Percentiles rank a stretch among this genome's conserved stretches.
These are phyloP conservation scores for Skeletonema menzelii DNA, from an alignment of 108 stramenopile genomes.

Conservation along the genomic window DNA sequence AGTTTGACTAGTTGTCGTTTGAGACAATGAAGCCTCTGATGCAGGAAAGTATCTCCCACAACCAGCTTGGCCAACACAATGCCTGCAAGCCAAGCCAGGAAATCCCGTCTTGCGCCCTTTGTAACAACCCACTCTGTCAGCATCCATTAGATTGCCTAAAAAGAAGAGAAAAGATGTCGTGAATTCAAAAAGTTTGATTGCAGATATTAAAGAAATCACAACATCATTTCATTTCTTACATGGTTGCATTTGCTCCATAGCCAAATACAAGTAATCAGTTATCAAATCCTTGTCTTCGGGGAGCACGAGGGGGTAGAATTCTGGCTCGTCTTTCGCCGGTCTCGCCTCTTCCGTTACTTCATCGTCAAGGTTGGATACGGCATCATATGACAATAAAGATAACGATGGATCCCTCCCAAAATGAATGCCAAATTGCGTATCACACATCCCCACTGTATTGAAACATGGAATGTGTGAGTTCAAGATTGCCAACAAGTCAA, in stretches of 20 bases:
- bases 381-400: slow-evolving; percentile 58
- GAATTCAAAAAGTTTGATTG: slow-evolving; percentile 1
- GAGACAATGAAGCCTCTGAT: slow-evolving; percentile 82
- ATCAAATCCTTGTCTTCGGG: slow-evolving; percentile 68
- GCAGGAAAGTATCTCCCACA: slow-evolving; percentile 90
- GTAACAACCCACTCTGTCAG: slow-evolving; percentile 47
- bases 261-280: slow-evolving; percentile 81
- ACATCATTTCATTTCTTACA: slow-evolving; percentile 51
- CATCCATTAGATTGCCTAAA: slow-evolving; percentile 30
- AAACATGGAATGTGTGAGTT: too few species aligned
- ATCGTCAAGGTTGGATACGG: background rate
- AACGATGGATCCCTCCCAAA: slow-evolving; percentile 77
- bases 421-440: slow-evolving; percentile 81
- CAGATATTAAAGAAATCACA: slow-evolving; percentile 46
- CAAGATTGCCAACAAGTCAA: too few species aligned
- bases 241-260: slow-evolving; percentile 85
- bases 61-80: slow-evolving; percentile 82
- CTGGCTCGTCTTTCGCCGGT: slow-evolving; percentile 22
- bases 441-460: slow-evolving; percentile 57
- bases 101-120: slow-evolving; percentile 81
- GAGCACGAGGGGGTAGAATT: slow-evolving; percentile 66
- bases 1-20: slow-evolving; percentile 88
- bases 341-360: background rate
- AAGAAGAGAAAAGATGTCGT: background rate
- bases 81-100: slow-evolving; percentile 84